Evolutionary conservation across 805 yeast genomes (phyloP), one percentile per base, ranked within the genome.

Genomic region (Candida incommunis): DNA sequence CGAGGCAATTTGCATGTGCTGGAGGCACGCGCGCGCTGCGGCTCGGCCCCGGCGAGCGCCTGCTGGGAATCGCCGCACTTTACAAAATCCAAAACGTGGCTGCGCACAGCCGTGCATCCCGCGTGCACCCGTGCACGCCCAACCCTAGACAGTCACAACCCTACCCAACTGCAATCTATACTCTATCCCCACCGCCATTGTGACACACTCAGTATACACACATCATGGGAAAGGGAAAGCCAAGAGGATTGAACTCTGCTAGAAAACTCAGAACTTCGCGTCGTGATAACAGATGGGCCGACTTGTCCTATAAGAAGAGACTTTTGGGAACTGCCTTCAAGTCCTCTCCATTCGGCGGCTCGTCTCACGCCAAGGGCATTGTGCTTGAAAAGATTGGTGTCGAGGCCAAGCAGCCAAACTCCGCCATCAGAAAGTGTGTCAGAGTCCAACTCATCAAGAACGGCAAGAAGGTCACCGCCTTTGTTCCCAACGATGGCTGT

Each of bases 401-500:
- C 72, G 97, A 92, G 80, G 94, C 99, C 71, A 92, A 92, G 78
- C 99, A 92, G 80, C 99, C 99, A 75, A 92, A 92, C 94, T 92
- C 98, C 65, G 99, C 98, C 76, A 90, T 92, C 70, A 92, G 98
- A 84, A 92, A 92, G 82, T 94, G 98, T 84, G 99, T 92, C 72
- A 87, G 97, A 83, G 99, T 92, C 56, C 97, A 92, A 79, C 83
- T 92, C 68, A 90, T 92, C 81, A 92, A 92, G 85, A 92, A 92
- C 85, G 97, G 98, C 79, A 92, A 90, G 83, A 90, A 85, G 78
- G 98, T 88, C 61, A 92, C 98, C 66, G 99, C 99, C 72, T 92
- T 92, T 94, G 99, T 92, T 69, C 98, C 99, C 74, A 90, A 92
- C 68, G 99, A 92, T 76, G 99, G 99, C 90, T 92, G 98, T 82